Evolutionary conservation across 2,329 filamentous ascomycete genomes (phyloP).

Genomic region (Colletotrichum horii): DNA sequence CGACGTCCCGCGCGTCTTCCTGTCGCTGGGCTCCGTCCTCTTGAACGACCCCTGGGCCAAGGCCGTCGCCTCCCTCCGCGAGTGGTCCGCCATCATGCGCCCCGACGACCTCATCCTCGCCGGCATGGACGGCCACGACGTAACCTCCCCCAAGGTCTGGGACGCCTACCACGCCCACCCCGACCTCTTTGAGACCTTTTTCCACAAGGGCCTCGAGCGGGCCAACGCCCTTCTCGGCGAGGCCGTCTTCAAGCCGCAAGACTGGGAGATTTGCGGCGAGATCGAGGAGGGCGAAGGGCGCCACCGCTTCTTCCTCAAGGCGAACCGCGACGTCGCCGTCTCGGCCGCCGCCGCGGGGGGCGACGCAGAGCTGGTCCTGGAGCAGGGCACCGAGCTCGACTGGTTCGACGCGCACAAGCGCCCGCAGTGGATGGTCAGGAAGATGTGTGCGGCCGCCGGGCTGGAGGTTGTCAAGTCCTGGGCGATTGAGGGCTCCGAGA

Average conservation of each 20-base stretch:
- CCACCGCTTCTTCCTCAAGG: constrained; percentile 44
- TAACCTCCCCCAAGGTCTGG: constrained; percentile 43
- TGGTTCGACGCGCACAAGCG: constrained; percentile 52
- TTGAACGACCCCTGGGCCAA: constrained; percentile 44
- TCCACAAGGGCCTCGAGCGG: constrained; percentile 42
- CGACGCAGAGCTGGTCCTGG: constrained; percentile 27
- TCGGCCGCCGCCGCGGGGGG: not conserved
- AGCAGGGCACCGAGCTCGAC: constrained; percentile 40
- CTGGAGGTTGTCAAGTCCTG: constrained; percentile 40
- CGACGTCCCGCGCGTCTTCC: not conserved
- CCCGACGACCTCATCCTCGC: constrained; percentile 40
- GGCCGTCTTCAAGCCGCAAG: constrained; percentile 37
- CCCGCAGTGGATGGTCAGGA: not conserved
- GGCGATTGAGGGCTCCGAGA: constrained; percentile 42
- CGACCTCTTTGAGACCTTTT: constrained; percentile 40
- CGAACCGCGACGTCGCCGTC: constrained; percentile 36
- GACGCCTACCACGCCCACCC: constrained; percentile 42
- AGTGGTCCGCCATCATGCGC: constrained; percentile 40
- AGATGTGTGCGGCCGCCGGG: constrained; percentile 44
- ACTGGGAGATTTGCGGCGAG: constrained; percentile 43
- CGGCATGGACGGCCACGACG: constrained; percentile 46
- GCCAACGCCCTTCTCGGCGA: constrained; percentile 40
- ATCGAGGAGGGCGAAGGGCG: constrained; percentile 39
- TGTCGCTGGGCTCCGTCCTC: constrained; percentile 44
- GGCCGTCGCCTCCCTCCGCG: constrained; percentile 38